Conservation (phyloP, 176 grass and related monocot species). For the Zoysia pacifica region DNA sequence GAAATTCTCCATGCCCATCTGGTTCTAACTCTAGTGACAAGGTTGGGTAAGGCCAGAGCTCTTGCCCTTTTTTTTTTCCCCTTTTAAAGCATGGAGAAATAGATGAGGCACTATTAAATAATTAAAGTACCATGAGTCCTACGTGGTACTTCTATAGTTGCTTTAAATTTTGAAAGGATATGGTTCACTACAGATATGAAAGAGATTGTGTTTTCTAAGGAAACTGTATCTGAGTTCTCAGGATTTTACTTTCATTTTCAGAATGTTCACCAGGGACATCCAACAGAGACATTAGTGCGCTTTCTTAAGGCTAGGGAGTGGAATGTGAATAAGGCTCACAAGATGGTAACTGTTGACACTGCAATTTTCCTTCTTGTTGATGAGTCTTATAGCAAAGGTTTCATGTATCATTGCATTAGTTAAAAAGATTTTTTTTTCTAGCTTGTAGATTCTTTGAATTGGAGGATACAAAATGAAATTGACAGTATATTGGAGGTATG, state of each 20-base stretch:
- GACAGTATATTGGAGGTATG: slow-evolving; percentile 78
- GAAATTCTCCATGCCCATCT: not conserved
- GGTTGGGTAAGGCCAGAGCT: not conserved
- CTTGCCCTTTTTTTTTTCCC: not conserved
- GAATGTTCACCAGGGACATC: slow-evolving; percentile 71
- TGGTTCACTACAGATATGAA: not conserved
- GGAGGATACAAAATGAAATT: slow-evolving; percentile 89
- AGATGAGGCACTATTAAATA: not conserved
- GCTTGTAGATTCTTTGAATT: slow-evolving; percentile 85
- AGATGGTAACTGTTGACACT: slow-evolving; percentile 53
- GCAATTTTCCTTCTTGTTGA: slow-evolving; percentile 14
- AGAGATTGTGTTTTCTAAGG: slow-evolving; percentile 10
- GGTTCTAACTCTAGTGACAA: not conserved
- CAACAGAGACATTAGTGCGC: slow-evolving; percentile 61
- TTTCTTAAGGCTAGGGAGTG: slow-evolving; percentile 87
- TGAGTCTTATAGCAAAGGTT: slow-evolving; percentile 26
- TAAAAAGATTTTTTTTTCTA: slow-evolving; percentile 47
- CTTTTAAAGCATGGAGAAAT: not conserved
- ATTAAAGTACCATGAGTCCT: not conserved
- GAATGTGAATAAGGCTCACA: slow-evolving; percentile 64
- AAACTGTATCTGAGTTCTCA: slow-evolving; percentile 21
- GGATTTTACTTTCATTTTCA: slow-evolving; percentile 37
- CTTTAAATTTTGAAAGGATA: slow-evolving; percentile 6
- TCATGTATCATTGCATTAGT: slow-evolving; percentile 23
- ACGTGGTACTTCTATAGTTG: slow-evolving; percentile 1